Evolutionary conservation across 768 basidiomycete species (phyloP), one percentile per base, ranked within the genome.

Genomic region (Auricularia heimuer): DNA sequence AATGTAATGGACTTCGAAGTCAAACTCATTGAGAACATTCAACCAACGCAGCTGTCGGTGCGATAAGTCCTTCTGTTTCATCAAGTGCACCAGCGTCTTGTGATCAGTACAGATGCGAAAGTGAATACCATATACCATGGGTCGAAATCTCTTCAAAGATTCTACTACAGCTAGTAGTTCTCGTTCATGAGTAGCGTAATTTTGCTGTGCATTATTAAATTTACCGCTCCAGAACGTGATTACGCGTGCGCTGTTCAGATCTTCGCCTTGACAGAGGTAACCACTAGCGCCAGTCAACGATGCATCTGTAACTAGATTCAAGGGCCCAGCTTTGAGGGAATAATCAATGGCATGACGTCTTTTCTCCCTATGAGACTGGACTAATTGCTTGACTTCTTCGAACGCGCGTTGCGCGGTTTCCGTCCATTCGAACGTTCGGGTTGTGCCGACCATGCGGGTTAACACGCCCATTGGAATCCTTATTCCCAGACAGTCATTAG

Each of bases 111-210:
- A 34, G 69, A 75, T 75, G 0, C 54, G 56, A 42, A 79, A 78
- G 0, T 47, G 60, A 3, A 64, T 61, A 1, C 75, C 73, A 6
- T 72, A 44, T 0, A 74, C 63, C 34, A 72, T 66, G 4, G 64
- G 24, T 1, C 69, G 65, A 65, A 69, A 78, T 35, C 72, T 72
- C 65, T 71, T 67, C 4, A 71, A 63, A 0, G 76, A 76, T 0
- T 70, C 61, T 0, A 80, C 70, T 14, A 81, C 76, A 0, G 76
- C 76, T 0, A 78, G 64, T 1, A 79, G 63, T 67, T 80, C 78
- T 63, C 77, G 75, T 62, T 80, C 72, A 63, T 79, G 78, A 0
- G 73, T 70, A 0, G 76, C 75, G 62, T 80, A 80, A 61, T 78
- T 77, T 7, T 37, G 51, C 16, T 64, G 34, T 2, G 64, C 54